A percentile compares a stretch with the other conserved stretches of the same genome.
phyloP scores from a whole-genome alignment of 2,329 filamentous ascomycete species.

The Dothistroma septosporum region DNA sequence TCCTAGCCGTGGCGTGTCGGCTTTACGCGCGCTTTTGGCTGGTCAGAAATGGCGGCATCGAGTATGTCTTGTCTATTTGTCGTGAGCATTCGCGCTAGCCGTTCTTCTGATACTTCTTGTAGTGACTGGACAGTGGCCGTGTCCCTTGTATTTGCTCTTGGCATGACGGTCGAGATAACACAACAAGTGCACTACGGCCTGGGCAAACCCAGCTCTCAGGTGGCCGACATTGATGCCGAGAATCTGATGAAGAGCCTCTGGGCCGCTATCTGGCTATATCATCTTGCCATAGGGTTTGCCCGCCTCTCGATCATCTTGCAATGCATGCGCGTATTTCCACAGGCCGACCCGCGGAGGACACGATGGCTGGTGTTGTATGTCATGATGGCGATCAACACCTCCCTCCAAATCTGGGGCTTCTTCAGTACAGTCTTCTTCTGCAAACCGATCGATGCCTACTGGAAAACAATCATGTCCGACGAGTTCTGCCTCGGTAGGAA shows the following conservation, averaged over 20 bases:
- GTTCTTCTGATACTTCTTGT: neutral
- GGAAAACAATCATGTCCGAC: neutral
- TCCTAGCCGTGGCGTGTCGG: slow-evolving; percentile 2
- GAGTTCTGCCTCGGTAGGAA: neutral
- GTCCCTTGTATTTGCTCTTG: slow-evolving; percentile 4
- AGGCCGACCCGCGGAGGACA: neutral
- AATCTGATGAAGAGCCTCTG: slow-evolving; percentile 2
- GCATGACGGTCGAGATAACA: slow-evolving; percentile 1
- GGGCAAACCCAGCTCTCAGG: neutral
- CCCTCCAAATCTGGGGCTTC: neutral
- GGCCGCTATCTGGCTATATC: slow-evolving; percentile 5
- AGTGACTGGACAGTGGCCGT: slow-evolving; percentile 7
- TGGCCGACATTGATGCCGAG: neutral
- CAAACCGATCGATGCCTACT: slow-evolving; percentile 1
- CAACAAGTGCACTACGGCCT: slow-evolving; percentile 8
- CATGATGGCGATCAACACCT: neutral
- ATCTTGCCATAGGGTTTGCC: slow-evolving; percentile 7
- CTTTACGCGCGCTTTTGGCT: slow-evolving; percentile 2
- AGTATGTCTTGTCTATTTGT: neutral
- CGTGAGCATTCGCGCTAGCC: neutral
- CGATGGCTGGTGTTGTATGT: slow-evolving; percentile 3
- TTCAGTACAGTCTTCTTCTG: slow-evolving; percentile 9
- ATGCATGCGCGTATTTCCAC: slow-evolving; percentile 9
- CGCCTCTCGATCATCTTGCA: slow-evolving; percentile 8
- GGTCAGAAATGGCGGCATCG: slow-evolving; percentile 5